Percentiles rank a stretch among this genome's conserved stretches.
phyloP scores from a whole-genome alignment of 192 early-diverging fungal genomes.

The Rhizophagus clarus region DNA sequence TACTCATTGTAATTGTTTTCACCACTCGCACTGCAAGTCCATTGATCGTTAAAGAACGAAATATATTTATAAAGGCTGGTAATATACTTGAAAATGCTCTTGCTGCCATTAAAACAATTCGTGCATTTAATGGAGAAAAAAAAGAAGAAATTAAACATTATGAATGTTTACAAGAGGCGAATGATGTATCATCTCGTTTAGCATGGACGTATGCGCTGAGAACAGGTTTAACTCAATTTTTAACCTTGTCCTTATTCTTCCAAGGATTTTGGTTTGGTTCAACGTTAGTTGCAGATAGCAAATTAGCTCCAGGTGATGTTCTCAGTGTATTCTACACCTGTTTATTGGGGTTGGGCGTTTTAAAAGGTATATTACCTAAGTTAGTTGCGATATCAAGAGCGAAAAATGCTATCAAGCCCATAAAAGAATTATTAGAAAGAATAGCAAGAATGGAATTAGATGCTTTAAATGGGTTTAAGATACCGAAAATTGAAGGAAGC shows the following conservation, averaged over 20 bases:
- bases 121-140: slow-evolving; percentile 26
- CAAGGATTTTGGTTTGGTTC: slow-evolving; percentile 32
- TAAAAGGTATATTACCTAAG: background rate
- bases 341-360: background rate
- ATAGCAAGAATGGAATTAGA: slow-evolving; percentile 6
- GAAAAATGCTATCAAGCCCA: slow-evolving; percentile 10
- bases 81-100: slow-evolving; percentile 27
- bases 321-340: slow-evolving; percentile 19
- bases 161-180: slow-evolving; percentile 15
- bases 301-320: slow-evolving; percentile 16
- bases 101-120: slow-evolving; percentile 19
- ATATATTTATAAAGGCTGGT: slow-evolving; percentile 27
- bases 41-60: slow-evolving; percentile 7
- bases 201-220: slow-evolving; percentile 6
- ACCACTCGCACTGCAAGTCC: background rate
- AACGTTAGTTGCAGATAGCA: slow-evolving; percentile 14
- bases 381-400: slow-evolving; percentile 2
- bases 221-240: slow-evolving; percentile 14
- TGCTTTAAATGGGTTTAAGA: slow-evolving; percentile 20
- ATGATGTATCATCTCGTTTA: background rate
- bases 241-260: slow-evolving; percentile 24
- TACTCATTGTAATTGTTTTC: slow-evolving; percentile 30
- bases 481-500: slow-evolving; percentile 8
- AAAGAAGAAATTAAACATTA: slow-evolving; percentile 30
- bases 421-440: slow-evolving; percentile 18